Evolutionary conservation across 2,329 filamentous ascomycete species (phyloP), one percentile per base, ranked within the genome.

Genomic region (Remersonia thermophila): DNA sequence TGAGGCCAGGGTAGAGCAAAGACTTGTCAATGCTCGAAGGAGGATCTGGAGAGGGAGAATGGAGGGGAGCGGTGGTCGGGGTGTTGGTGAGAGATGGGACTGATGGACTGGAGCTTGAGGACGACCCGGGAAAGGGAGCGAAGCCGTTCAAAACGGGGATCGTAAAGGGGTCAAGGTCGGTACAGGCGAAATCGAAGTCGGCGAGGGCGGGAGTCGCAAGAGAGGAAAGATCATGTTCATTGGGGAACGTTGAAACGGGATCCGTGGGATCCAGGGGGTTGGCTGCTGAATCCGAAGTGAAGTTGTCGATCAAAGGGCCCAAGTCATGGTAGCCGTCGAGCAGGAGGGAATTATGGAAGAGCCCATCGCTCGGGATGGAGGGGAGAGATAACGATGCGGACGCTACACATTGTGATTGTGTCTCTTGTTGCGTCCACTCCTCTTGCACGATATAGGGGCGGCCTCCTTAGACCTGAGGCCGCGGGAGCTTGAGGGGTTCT

Each of bases 381-480:
- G 39, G 37, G 18, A 36, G 29, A 13, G 33, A 37, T 32, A 40
- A 37, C 17, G 44, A 45, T 33, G 17, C 47, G 47, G 32, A 35
- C 17, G 43, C 42, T 42, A 34, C 44, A 38, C 20, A 42, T 43
- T 44, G 37, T 42, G 36, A 9, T 9, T 23, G 20, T 23, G 5
- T 5, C 9, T 23, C 5, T 23, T 23, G 20, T 23, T 23, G 20
- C 20, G 20, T 9, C 20, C 20, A 23, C 5, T 23, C 20, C 5
- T 23, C n/a, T n/a, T n/a, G 5, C 20, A 23, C 20, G 5, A 23
- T 23, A 23, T 25, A 11, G 16, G 7, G 44, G 16, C 43, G 50
- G 53, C 50, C 53, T 50, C 53, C 41, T 31, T 32, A 31, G 32
- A 30, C 16, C 27, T 39, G 52, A 55, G 52, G 52, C 51, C 52